Base-by-base conservation (phyloP, 2,329 filamentous ascomycete genomes). In the Colletotrichum sublineola region DNA sequence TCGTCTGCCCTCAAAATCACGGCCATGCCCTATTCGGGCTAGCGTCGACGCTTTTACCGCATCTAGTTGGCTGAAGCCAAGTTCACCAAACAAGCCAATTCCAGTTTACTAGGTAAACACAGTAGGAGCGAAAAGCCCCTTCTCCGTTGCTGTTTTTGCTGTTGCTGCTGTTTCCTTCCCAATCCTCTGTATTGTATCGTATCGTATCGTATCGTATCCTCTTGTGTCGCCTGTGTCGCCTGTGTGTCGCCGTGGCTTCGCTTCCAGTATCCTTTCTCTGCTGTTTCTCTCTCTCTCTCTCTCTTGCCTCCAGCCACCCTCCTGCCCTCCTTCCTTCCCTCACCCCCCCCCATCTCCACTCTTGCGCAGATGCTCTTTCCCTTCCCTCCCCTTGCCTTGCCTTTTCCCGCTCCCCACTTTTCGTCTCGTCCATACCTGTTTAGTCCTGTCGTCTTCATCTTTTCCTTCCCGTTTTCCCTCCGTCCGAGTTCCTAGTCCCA, bases 361-460 rank as follows among this genome's bases (percentile, higher is more conserved):
- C 44, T 46, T 46, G 18, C 44, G 44, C 44, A 46, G 20, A 18
- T 20, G 44, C 44, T 46, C 44, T 24, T 48, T 48, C n/a, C 31
- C 44, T 69, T 68, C 38, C 9, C 9, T 48, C 6, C 24, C 44
- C 68, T 64, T 63, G 31, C 60, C 68, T 46, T n/a, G 42, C 31
- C 24, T 31, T 33, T 36, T 56, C 50, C 50, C 40, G 20, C n/a
- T 55, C 42, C 48, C 69, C 65, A 72, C 58, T 58, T 8, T 31
- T 12, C 6, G 31, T 31, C 9, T 36, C 53, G 29, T 46, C 44
- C 69, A 29, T 64, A 38, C 55, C 48, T 64, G 58, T 46, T 57
- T 44, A 58, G 50, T 58, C 64, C 63, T 55, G 40, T 60, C 29
- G 31, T 33, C 38, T 36, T 50, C 38, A 60, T 58, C 38, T 55